Evolutionary conservation across 2,329 filamentous ascomycete genomes (phyloP).

Genomic region (Magnaporthiopsis poae): DNA sequence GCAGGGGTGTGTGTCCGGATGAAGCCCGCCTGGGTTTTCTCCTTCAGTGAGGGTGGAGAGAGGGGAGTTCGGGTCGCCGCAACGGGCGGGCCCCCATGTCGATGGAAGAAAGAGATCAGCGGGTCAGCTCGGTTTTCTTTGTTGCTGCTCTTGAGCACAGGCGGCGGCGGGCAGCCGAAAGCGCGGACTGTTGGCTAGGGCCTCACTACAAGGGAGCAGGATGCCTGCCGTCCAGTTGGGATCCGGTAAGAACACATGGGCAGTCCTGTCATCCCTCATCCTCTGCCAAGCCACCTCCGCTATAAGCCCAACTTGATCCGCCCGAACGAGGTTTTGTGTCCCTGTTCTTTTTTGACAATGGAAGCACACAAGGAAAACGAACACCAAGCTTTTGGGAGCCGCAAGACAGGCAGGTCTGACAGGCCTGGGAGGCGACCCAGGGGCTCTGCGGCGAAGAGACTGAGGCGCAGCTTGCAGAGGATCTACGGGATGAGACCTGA

Average conservation of each 20-base stretch:
- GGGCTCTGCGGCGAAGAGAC: constrained; percentile 10
- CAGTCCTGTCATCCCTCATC: not conserved
- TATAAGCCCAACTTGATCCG: not conserved
- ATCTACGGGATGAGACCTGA: constrained; percentile 33
- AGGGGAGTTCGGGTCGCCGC: constrained; percentile 4
- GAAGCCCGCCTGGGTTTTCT: constrained; percentile 15
- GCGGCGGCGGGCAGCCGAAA: not conserved
- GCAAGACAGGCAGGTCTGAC: not conserved
- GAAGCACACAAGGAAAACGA: not conserved
- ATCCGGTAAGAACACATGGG: not conserved
- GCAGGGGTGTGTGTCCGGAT: constrained; percentile 22
- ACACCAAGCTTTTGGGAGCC: not conserved
- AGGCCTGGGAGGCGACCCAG: not conserved
- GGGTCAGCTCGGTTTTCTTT: not conserved
- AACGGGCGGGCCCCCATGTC: not conserved
- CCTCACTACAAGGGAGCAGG: not conserved
- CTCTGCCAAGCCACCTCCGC: not conserved
- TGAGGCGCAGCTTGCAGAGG: constrained; percentile 24
- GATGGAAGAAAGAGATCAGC: not conserved
- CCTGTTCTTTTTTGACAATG: constrained; percentile 2
- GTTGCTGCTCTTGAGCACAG: not conserved
- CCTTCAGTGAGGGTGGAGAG: constrained; percentile 5
- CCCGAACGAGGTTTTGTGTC: constrained; percentile 12
- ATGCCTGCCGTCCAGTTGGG: not conserved
- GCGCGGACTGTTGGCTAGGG: not conserved